phyloP scores from a whole-genome alignment of 2,329 filamentous ascomycete species.

The Ophidiomyces ophidiicola region DNA sequence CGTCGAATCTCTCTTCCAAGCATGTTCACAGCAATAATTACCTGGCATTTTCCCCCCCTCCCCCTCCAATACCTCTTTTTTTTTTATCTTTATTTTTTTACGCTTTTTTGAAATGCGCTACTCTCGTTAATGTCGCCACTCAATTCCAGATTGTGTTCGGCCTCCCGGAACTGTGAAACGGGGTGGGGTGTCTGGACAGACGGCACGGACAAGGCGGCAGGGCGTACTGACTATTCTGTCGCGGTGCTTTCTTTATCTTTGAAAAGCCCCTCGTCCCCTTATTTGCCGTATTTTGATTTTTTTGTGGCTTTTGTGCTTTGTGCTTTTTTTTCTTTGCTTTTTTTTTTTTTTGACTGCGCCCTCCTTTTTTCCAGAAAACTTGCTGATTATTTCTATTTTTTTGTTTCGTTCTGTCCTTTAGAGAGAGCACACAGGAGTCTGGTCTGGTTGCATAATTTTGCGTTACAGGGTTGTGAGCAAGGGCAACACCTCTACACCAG shows the following conservation, averaged over 20 bases:
- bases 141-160: conserved; percentile 8
- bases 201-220: conserved; percentile 27
- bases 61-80: conserved; percentile 29
- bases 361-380: conserved; percentile 21
- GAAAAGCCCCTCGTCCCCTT: neutral
- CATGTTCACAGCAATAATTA: conserved; percentile 3
- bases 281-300: conserved; percentile 11
- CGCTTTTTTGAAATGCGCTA: conserved; percentile 7
- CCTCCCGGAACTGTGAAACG: conserved; percentile 21
- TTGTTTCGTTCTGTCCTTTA: conserved; percentile 9
- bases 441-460: conserved; percentile 31
- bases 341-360: conserved; percentile 22
- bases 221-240: conserved; percentile 24
- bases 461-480: conserved; percentile 27
- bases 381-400: conserved; percentile 21
- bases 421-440: conserved; percentile 33
- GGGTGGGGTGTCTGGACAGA: conserved; percentile 20
- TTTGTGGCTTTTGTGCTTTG: conserved; percentile 12
- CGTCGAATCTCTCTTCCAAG: conserved; percentile 2
- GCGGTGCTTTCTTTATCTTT: conserved; percentile 19
- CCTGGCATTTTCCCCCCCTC: conserved; percentile 26
- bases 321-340: conserved; percentile 17
- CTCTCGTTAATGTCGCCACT: conserved; percentile 5
- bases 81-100: conserved; percentile 24
- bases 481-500: conserved; percentile 33